Percentiles rank a stretch among this genome's conserved stretches.
Evolutionary conservation across 1,284 basidiomycete species (phyloP).

Genomic region (Mrakiaceae sp.): DNA sequence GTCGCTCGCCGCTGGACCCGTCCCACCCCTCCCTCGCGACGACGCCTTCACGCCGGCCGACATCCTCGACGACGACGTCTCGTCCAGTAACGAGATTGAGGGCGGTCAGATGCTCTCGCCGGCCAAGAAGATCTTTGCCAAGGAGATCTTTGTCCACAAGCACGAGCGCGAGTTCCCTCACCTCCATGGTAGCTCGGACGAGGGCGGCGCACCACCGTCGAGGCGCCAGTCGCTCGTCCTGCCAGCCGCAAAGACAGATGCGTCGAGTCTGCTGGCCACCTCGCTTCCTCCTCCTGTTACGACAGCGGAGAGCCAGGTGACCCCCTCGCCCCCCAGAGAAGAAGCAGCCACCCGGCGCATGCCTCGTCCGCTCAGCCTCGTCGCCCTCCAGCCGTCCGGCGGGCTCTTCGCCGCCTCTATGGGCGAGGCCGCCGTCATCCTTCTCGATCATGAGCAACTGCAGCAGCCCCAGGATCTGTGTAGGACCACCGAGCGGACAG

Average conservation of each 20-base stretch:
- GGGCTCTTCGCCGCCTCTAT: background rate
- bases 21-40: background rate
- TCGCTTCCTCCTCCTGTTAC: background rate
- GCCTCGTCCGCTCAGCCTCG: constrained; percentile 1
- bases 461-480: too few species aligned
- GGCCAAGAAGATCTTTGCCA: background rate
- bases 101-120: background rate
- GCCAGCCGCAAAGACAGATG: too few species aligned
- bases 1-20: background rate
- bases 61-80: background rate
- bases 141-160: constrained; percentile 12
- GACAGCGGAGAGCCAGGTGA: background rate
- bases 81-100: background rate
- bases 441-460: too few species aligned
- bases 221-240: background rate
- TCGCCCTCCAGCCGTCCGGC: background rate
- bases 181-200: background rate
- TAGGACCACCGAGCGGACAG: too few species aligned
- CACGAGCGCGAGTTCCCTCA: constrained; percentile 12
- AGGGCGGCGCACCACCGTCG: too few species aligned
- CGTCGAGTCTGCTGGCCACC: too few species aligned
- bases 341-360: background rate
- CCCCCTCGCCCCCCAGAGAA: background rate
- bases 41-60: background rate
- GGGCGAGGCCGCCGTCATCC: too few species aligned